Evolutionary conservation across 805 yeast genomes (phyloP).

Genomic region (Wickerhamomyces hampshirensis): DNA sequence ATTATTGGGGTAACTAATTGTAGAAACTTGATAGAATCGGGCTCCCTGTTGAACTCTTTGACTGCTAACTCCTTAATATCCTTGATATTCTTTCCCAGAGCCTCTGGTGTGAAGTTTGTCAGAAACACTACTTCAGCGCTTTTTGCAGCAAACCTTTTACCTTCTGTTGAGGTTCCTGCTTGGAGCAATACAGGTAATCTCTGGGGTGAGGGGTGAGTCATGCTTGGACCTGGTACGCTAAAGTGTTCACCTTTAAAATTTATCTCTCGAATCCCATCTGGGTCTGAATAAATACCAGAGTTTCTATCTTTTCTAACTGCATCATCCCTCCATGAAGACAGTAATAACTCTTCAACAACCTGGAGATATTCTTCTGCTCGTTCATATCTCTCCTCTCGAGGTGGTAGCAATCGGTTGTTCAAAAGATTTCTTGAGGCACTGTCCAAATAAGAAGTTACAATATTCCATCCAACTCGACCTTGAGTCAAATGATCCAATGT

Average conservation of each 20-base stretch:
- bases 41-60: constrained; percentile 27
- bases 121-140: constrained; percentile 37
- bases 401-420: constrained; percentile 27
- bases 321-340: constrained; percentile 37
- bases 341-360: constrained; percentile 31
- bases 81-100: constrained; percentile 18
- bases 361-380: constrained; percentile 34
- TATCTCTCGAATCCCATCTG: constrained; percentile 31
- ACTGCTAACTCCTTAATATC: constrained; percentile 29
- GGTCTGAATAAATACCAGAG: constrained; percentile 30
- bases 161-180: constrained; percentile 36
- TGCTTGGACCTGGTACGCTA: constrained; percentile 27
- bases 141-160: constrained; percentile 37
- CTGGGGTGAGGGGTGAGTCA: constrained; percentile 38
- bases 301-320: constrained; percentile 15
- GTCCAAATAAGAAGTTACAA: constrained; percentile 32
- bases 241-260: constrained; percentile 35
- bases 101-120: constrained; percentile 25
- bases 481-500: constrained; percentile 36
- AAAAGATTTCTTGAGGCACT: constrained; percentile 32
- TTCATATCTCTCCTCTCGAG: constrained; percentile 30
- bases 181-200: constrained; percentile 39
- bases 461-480: constrained; percentile 39
- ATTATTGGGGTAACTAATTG: constrained; percentile 31
- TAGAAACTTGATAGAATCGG: constrained; percentile 31